phyloP scores from a whole-genome alignment of 768 basidiomycete genomes.

The Suillus subluteus region DNA sequence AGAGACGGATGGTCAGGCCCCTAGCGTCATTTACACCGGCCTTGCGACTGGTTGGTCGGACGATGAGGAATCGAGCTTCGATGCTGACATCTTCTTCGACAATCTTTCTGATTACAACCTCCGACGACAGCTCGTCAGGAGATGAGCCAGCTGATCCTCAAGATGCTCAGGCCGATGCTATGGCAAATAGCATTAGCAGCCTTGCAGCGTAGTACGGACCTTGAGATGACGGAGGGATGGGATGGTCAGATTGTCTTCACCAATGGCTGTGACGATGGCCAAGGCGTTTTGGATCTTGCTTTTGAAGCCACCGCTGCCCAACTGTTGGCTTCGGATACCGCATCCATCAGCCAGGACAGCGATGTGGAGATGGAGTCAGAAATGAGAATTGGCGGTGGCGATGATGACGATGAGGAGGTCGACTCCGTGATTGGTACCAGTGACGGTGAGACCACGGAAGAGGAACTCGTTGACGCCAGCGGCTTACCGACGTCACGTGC shows the following conservation, averaged over 20 bases:
- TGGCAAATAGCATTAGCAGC: constrained; percentile 35
- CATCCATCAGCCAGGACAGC: constrained; percentile 53
- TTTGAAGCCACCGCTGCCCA: constrained; percentile 67
- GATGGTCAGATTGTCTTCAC: constrained; percentile 78
- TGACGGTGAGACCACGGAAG: constrained; percentile 81
- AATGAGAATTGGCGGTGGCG: constrained; percentile 24
- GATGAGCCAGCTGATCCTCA: constrained; percentile 52
- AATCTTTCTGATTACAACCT: constrained; percentile 66
- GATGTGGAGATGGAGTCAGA: constrained; percentile 50
- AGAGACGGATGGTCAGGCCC: constrained; percentile 50
- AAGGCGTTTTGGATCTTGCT: constrained; percentile 63
- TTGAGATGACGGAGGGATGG: constrained; percentile 74
- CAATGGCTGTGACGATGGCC: constrained; percentile 56
- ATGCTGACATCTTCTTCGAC: constrained; percentile 84
- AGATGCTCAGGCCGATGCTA: constrained; percentile 31
- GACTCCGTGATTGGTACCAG: constrained; percentile 54
- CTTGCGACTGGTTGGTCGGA: constrained; percentile 80
- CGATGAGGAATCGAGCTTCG: constrained; percentile 76
- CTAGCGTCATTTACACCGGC: constrained; percentile 54
- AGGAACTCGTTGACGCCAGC: constrained; percentile 78
- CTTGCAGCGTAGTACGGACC: constrained; percentile 43
- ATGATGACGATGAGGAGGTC: constrained; percentile 42
- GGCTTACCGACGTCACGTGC: constrained; percentile 77
- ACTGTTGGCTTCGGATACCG: constrained; percentile 50
- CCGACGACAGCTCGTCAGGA: constrained; percentile 39